A percentile compares a stretch with the other conserved stretches of the same genome.
These are phyloP conservation scores for Notholithocarpus densiflorus DNA, from an alignment of 306 rosid species.

Conservation along the genomic window DNA sequence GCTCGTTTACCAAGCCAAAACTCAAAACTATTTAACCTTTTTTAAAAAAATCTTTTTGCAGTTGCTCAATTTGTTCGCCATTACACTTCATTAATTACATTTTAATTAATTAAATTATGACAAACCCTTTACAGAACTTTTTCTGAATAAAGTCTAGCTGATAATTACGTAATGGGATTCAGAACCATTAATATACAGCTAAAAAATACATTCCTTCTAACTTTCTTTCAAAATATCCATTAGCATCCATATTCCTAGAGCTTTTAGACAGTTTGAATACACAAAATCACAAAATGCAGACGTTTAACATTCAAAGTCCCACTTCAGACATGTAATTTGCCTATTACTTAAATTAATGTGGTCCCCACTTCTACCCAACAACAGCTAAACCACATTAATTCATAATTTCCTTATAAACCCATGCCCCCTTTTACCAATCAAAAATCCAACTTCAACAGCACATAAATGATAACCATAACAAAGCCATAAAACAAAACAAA, in stretches of 20 bases:
- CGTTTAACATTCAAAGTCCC: background rate
- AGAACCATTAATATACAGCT: background rate
- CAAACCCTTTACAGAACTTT: background rate
- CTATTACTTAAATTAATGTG: background rate
- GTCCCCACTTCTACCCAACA: background rate
- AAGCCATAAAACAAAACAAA: background rate
- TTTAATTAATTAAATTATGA: background rate
- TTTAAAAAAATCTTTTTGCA: background rate
- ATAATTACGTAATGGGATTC: background rate
- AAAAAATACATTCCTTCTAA: background rate
- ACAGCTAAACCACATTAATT: background rate
- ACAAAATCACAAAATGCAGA: background rate
- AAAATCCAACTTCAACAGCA: background rate
- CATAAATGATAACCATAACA: background rate
- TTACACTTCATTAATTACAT: background rate
- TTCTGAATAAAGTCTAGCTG: background rate
- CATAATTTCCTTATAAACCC: conserved; percentile 10
- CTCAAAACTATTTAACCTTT: too few species aligned
- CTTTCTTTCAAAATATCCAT: background rate
- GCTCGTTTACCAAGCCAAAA: background rate
- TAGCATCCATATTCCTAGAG: background rate
- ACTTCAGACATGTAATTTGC: background rate
- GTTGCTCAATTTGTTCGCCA: background rate
- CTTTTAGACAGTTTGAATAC: background rate
- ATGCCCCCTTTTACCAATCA: conserved; percentile 13